Evolutionary conservation across 1,139 yeast genomes (phyloP).

Genomic region (Entelexis paramagnoliae): DNA sequence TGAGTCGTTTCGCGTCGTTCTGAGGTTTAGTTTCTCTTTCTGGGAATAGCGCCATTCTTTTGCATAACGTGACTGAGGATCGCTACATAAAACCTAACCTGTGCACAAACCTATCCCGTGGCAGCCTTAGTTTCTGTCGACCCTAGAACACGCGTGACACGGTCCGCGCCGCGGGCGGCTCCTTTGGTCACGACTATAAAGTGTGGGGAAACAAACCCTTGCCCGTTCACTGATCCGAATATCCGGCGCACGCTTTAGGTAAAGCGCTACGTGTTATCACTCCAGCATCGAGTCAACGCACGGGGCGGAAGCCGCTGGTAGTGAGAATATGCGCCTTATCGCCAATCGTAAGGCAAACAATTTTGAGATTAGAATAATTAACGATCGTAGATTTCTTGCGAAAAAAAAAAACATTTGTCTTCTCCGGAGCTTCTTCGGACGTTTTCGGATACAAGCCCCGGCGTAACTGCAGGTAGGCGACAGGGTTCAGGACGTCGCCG

Average conservation of each 20-base stretch:
- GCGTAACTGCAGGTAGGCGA: neutral
- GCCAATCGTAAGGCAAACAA: no score
- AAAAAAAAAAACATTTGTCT: no score
- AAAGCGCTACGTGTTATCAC: neutral
- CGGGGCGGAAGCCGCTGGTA: neutral
- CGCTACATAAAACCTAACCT: neutral
- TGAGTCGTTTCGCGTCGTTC: no score
- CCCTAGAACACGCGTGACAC: neutral
- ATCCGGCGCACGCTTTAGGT: neutral
- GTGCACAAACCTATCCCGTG: neutral
- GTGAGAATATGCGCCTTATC: no score
- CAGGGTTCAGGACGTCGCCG: neutral
- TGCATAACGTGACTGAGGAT: neutral
- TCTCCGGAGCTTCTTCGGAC: neutral
- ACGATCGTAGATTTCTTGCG: neutral
- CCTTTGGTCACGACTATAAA: neutral
- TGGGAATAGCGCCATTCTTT: neutral
- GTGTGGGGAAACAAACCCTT: conserved; percentile 3
- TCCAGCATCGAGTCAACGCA: neutral
- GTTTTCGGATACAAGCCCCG: neutral
- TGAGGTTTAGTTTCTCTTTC: no score
- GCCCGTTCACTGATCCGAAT: neutral
- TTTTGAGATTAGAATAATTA: no score
- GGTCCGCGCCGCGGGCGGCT: neutral
- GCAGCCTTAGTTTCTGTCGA: neutral